Evolutionary conservation across 495 filamentous ascomycete species (phyloP), one percentile per base, ranked within the genome.

Genomic region (Bathelium albidoporum): DNA sequence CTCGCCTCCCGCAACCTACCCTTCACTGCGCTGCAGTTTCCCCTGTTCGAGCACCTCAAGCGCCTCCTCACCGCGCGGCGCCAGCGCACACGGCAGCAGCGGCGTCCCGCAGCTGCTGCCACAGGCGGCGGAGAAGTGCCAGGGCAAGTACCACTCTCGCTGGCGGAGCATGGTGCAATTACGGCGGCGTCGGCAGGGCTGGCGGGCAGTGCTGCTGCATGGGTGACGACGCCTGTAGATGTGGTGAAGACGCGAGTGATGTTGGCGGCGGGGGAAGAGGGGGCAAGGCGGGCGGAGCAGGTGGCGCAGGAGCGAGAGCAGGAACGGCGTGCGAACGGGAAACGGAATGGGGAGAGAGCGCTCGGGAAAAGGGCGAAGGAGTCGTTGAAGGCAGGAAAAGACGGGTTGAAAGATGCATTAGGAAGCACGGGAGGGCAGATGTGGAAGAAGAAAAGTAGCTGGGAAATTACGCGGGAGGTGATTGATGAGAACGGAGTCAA

Each of bases 21-120:
- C 0, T 94, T 90, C 65, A 95, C 90, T 18, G 89, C 89, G 5
- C 75, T 95, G 67, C 90, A 95, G 67, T 96, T 95, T 68, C 91
- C 91, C 14, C 75, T 95, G 66, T 95, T 93, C 69, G 91, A 96
- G 75, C 78, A 78, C 64, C 59, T 89, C 43, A 86, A 79, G 59
- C 67, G 74, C 32, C 60, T 53, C 5, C 71, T 84, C 18, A 55
- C 49, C 16, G 49, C 49, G 16, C 49, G 2, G 9, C 49, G 24
- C 24, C 5, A 26, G 29, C 22, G 49, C 1, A 16, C 24, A 29
- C n/a, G 49, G 20, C 49, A 28, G 5, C 49, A 29, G 20, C 12
- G 24, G 2, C 0, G 29, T 29, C 11, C 0, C 34, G 14, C 29
- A 29, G 20, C 24, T 11, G 1, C 49, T n/a, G 11, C 5, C 1